These are phyloP conservation scores for Dothideomycetes sp. DNA, from an alignment of 2,329 filamentous ascomycete species.

Conservation along the genomic window DNA sequence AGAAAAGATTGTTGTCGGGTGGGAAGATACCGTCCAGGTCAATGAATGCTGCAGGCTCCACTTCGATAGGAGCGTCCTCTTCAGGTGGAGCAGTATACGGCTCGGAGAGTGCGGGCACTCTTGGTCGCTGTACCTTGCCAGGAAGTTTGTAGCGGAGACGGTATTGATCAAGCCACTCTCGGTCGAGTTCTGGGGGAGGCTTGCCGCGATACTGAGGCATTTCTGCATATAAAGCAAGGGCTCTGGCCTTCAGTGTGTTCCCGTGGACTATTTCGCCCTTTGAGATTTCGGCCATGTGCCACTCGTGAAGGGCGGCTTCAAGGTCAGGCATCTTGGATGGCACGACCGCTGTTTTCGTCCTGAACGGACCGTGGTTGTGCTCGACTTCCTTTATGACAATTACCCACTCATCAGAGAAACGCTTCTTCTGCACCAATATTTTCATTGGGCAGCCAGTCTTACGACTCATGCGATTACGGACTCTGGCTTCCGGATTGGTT, in stretches of 20 bases:
- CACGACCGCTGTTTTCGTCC: constrained; percentile 3
- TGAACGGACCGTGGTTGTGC: constrained; percentile 13
- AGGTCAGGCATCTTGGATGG: constrained; percentile 12
- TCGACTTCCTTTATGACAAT: constrained; percentile 11
- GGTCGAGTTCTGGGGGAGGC: constrained; percentile 11
- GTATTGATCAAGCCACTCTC: constrained; percentile 14
- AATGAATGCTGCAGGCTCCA: constrained; percentile 9
- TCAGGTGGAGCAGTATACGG: constrained; percentile 2
- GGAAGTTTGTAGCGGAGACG: constrained; percentile 12
- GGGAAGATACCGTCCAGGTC: constrained; percentile 9
- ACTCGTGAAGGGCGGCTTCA: constrained; percentile 12
- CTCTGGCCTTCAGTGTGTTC: constrained; percentile 14
- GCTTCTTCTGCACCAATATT: constrained; percentile 12
- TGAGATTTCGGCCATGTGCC: constrained; percentile 11
- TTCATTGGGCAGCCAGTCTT: constrained; percentile 14
- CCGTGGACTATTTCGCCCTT: constrained; percentile 12
- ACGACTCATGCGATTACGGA: constrained; percentile 12
- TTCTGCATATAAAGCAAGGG: constrained; percentile 12
- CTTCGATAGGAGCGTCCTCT: constrained; percentile 1
- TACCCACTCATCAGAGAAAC: constrained; percentile 12
- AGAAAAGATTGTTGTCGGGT: constrained; percentile 15
- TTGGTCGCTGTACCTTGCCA: constrained; percentile 7
- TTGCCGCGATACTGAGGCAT: constrained; percentile 13
- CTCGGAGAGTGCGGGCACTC: constrained; percentile 3
- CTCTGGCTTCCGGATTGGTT: constrained; percentile 11